Evolutionary conservation across 2,329 filamentous ascomycete genomes (phyloP).

Genomic region (Fusarium keratoplasticum): DNA sequence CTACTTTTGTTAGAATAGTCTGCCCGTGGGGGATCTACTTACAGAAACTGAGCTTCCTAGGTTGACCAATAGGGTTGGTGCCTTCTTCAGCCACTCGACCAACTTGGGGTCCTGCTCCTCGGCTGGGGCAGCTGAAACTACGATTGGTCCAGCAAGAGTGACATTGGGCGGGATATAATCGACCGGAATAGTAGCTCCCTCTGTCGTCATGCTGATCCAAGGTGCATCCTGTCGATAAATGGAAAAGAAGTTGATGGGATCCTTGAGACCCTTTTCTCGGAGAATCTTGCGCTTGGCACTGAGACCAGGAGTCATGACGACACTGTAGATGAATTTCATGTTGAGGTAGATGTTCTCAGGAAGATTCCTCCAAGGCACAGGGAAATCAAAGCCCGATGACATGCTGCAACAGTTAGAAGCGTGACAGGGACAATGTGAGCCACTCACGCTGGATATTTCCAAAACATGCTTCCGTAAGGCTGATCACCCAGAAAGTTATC

Average conservation of each 20-base stretch:
- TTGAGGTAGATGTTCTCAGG: constrained; percentile 50
- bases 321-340: constrained; percentile 45
- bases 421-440: not conserved
- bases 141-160: constrained; percentile 56
- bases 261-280: constrained; percentile 26
- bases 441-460: constrained; percentile 39
- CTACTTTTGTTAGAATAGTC: not conserved
- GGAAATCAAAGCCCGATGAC: constrained; percentile 57
- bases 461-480: constrained; percentile 28
- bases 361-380: constrained; percentile 54
- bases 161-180: constrained; percentile 47
- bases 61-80: constrained; percentile 60
- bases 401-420: constrained; percentile 44
- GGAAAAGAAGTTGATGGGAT: constrained; percentile 37
- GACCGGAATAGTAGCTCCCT: constrained; percentile 31
- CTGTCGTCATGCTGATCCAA: constrained; percentile 44
- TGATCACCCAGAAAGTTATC: constrained; percentile 33
- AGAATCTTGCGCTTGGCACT: constrained; percentile 38
- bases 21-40: not conserved
- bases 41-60: constrained; percentile 53
- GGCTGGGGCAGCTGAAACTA: constrained; percentile 52
- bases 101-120: constrained; percentile 56
- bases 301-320: constrained; percentile 43
- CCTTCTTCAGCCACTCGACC: constrained; percentile 54
- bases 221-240: constrained; percentile 46